phyloP scores from a whole-genome alignment of 768 basidiomycete genomes.

The Tylopilus vinaceipallidus region DNA sequence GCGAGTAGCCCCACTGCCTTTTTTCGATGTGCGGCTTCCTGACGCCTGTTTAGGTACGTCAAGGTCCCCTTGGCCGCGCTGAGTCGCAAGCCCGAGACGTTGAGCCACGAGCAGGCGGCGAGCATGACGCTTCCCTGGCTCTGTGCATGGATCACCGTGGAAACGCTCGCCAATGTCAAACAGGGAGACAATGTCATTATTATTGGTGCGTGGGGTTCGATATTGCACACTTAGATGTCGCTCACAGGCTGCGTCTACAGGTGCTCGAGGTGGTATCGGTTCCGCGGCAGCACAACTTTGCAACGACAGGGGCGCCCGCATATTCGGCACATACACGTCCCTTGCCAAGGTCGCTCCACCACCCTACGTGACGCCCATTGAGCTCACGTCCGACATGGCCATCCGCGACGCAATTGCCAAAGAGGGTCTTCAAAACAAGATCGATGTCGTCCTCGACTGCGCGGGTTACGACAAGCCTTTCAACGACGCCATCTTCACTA shows the following conservation, averaged over 20 bases:
- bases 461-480: slow-evolving; percentile 33
- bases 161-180: slow-evolving; percentile 34
- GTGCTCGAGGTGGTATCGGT: slow-evolving; percentile 35
- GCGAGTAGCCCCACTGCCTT: slow-evolving; percentile 13
- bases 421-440: slow-evolving; percentile 27
- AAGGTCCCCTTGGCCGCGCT: slow-evolving; percentile 28
- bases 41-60: slow-evolving; percentile 20
- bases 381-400: slow-evolving; percentile 29
- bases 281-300: slow-evolving; percentile 35
- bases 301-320: slow-evolving; percentile 28
- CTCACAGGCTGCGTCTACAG: slow-evolving; percentile 9
- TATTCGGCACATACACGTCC: slow-evolving; percentile 37
- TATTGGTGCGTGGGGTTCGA: slow-evolving; percentile 19
- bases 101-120: slow-evolving; percentile 27
- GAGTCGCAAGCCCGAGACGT: slow-evolving; percentile 29
- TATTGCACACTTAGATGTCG: too few species aligned
- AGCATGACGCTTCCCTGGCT: slow-evolving; percentile 36
- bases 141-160: slow-evolving; percentile 37
- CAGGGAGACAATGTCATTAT: slow-evolving; percentile 34
- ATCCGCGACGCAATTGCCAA: slow-evolving; percentile 30
- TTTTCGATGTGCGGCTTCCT: background rate
- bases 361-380: slow-evolving; percentile 32
- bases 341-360: slow-evolving; percentile 24
- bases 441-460: slow-evolving; percentile 34
- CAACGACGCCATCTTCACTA: slow-evolving; percentile 34